Conservation (phyloP, 2,329 filamentous ascomycete genomes). For the Colletotrichum cereale region DNA sequence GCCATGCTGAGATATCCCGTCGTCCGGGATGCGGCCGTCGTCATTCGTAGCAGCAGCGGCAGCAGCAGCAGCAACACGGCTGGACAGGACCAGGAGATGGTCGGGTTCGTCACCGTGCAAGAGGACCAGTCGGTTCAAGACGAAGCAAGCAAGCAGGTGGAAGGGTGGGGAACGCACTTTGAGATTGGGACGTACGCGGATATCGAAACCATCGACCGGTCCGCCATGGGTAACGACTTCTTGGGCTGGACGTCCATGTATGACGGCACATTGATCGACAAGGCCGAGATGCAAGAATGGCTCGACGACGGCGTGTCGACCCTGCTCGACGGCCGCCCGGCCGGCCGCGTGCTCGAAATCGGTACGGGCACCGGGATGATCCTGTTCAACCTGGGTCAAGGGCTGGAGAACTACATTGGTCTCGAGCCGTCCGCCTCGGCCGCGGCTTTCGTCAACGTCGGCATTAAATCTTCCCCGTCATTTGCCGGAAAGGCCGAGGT, state of each 20-base stretch:
- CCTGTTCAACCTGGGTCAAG: conserved; percentile 45
- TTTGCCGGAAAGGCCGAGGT: conserved; percentile 39
- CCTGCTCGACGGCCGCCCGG: conserved; percentile 12
- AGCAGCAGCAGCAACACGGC: neutral
- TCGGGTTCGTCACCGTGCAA: conserved; percentile 37
- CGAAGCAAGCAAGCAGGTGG: conserved; percentile 36
- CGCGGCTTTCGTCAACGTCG: conserved; percentile 41
- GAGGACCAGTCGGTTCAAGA: conserved; percentile 15
- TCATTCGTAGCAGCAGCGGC: conserved; percentile 27
- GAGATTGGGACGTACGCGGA: conserved; percentile 39
- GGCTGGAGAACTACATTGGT: conserved; percentile 44
- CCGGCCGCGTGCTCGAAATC: conserved; percentile 46
- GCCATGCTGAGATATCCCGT: conserved; percentile 33
- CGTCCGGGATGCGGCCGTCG: conserved; percentile 42
- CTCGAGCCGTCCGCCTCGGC: conserved; percentile 46
- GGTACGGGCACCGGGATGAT: conserved; percentile 50
- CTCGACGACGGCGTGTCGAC: conserved; percentile 47
- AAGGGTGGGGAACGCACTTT: conserved; percentile 41
- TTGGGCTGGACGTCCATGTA: conserved; percentile 51
- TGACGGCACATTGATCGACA: conserved; percentile 45
- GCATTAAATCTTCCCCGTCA: conserved; percentile 30
- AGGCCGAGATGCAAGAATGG: conserved; percentile 49
- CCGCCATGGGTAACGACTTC: conserved; percentile 46
- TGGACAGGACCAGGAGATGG: conserved; percentile 26
- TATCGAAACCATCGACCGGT: conserved; percentile 35